Conservation (phyloP, 768 basidiomycete species). For the Mycena alexandri region DNA sequence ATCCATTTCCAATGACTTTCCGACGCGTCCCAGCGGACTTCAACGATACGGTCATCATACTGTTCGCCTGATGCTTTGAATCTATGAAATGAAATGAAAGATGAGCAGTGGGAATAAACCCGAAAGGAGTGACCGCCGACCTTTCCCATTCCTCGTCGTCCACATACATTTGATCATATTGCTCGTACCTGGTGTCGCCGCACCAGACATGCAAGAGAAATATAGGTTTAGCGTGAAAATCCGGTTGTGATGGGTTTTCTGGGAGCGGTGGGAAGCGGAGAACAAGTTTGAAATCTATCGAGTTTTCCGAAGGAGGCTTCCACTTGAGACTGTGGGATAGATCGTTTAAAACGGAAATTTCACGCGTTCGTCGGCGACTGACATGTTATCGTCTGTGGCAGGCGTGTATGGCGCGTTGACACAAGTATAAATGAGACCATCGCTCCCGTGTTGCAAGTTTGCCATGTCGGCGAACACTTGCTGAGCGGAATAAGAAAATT, state of each 20-base stretch:
- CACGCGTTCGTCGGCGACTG: conserved; percentile 43
- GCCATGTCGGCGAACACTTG: conserved; percentile 92
- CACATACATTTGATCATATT: conserved; percentile 87
- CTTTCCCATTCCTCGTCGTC: conserved; percentile 93
- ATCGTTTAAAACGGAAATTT: conserved; percentile 13
- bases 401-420: conserved; percentile 88
- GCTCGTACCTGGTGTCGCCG: conserved; percentile 74
- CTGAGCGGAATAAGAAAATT: conserved; percentile 87
- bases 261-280: conserved; percentile 87
- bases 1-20: conserved; percentile 86
- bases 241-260: conserved; percentile 70
- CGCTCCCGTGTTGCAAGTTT: conserved; percentile 88
- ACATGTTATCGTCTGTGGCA: conserved; percentile 92
- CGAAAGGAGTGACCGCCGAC: conserved; percentile 60
- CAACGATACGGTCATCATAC: conserved; percentile 92
- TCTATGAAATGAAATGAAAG: conserved; percentile 54
- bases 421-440: conserved; percentile 97
- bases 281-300: conserved; percentile 96
- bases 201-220: conserved; percentile 89
- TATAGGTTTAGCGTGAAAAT: conserved; percentile 86
- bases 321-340: conserved; percentile 83
- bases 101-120: conserved; percentile 23
- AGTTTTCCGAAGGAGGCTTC: conserved; percentile 99
- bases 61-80: conserved; percentile 89
- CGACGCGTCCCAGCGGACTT: conserved; percentile 90